Evolutionary conservation across 257 asterid genomes (phyloP).

Genomic region (Lavandula angustifolia): DNA sequence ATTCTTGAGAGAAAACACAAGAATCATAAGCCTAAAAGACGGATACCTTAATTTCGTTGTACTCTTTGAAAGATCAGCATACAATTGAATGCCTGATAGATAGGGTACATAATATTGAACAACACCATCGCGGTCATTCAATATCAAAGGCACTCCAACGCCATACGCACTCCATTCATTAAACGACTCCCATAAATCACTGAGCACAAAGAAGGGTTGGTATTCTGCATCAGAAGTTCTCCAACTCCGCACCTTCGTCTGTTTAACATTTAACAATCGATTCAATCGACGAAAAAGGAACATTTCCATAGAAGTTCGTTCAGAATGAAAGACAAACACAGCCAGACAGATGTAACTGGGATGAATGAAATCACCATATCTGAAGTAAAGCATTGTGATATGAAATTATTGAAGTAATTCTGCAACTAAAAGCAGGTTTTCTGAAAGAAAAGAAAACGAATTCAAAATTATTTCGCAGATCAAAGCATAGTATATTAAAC

Average conservation of each 20-base stretch:
- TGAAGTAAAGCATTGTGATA: background rate
- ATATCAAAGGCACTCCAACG: conserved; percentile 87
- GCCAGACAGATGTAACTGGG: background rate
- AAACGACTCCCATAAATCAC: conserved; percentile 90
- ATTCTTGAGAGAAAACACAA: background rate
- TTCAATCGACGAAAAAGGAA: conserved; percentile 10
- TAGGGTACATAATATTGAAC: conserved; percentile 94
- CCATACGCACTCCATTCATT: conserved; percentile 98
- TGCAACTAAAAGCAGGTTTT: background rate
- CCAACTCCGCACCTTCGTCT: conserved; percentile 74
- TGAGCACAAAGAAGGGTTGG: conserved; percentile 73
- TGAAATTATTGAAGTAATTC: background rate
- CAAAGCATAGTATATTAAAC: background rate
- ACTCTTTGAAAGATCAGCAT: conserved; percentile 65
- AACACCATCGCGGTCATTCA: conserved; percentile 68
- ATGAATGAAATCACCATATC: background rate
- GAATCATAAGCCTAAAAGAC: conserved; percentile 19
- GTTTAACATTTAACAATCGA: conserved; percentile 33
- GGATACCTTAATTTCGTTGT: conserved; percentile 65
- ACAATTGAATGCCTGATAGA: conserved; percentile 90
- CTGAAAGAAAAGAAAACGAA: background rate
- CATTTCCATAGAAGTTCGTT: background rate
- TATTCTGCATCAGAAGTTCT: conserved; percentile 61
- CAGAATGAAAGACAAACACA: background rate
- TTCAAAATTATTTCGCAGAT: background rate